Base-by-base conservation (phyloP, 2,329 filamentous ascomycete species). In the Talaromyces sp. region DNA sequence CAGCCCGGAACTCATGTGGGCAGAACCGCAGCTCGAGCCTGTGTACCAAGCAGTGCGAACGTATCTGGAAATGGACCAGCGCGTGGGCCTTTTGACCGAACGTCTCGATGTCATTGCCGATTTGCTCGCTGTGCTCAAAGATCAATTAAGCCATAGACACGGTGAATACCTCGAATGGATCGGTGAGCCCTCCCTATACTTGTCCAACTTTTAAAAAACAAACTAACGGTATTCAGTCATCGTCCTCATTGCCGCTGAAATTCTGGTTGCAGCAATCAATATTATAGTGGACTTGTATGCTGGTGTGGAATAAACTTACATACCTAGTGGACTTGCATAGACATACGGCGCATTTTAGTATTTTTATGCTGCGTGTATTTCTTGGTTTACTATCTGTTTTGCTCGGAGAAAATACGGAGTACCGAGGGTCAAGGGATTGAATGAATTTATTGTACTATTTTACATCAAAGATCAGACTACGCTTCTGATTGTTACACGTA, bases 1-100 rank as follows among this genome's bases (percentile, higher is more conserved):
- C 75, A 96, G 93, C 10, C 95, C 95, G 0, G 95, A 99, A 78
- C 84, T 99, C 49, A 98, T 99, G 84, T 99, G 95, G 95, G 91
- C 93, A 33, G 95, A 99, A 77, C 95, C 95, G 9, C 93, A 97
- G 75, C 84, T 99, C 7, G 95, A 99, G 71, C 95, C 95, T 5
- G 89, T 99, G 30, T 99, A 99, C 74, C 90, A 96, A 75, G 95
- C 95, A 59, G 95, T 98, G 51, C 84, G 95, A 61, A 95, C 89
- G 73, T 99, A 99, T 74, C 82, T 99, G 22, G 95, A 99, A 80
- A 98, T 99, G 90, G 95, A 98, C 75, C 95, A 98, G 80, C 83
- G 95, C 61, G 93, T 98, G 13, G 87, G 88, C 27, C 81, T 99
- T 44, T 79, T 99, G 71, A 98, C 92, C 11, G 93, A 98, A 74